phyloP scores from a whole-genome alignment of 2,329 filamentous ascomycete species.

The Aspergillus arachidicola region DNA sequence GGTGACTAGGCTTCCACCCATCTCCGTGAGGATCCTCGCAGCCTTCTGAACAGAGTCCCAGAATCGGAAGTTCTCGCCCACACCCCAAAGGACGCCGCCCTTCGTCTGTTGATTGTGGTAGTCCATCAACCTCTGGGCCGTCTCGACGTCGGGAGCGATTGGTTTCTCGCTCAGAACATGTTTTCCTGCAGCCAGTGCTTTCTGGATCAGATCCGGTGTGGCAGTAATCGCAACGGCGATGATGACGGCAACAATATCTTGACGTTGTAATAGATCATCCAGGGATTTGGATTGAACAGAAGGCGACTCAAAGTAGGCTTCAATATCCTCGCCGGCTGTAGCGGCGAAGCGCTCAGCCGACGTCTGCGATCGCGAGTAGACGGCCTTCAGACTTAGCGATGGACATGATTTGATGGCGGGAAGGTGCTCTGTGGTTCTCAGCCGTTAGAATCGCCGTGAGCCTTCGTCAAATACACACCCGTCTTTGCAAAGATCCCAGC shows the following conservation, averaged over 20 bases:
- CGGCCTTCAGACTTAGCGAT: not conserved
- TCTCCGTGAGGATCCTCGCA: not conserved
- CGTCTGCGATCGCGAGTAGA: constrained; percentile 2
- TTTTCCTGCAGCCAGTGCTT: constrained; percentile 36
- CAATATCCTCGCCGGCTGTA: not conserved
- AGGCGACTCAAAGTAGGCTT: not conserved
- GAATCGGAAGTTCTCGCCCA: constrained; percentile 12
- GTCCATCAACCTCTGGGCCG: not conserved
- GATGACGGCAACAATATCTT: not conserved
- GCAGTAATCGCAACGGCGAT: constrained; percentile 2
- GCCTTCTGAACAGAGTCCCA: not conserved
- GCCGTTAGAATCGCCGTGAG: not conserved
- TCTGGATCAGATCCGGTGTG: not conserved
- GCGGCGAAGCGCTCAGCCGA: not conserved
- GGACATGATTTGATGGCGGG: not conserved
- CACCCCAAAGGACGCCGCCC: not conserved
- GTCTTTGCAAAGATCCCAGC: not conserved
- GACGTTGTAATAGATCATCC: not conserved
- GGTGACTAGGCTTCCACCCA: not conserved
- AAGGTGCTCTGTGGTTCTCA: not conserved
- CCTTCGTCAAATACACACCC: not conserved
- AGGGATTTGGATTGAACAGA: not conserved
- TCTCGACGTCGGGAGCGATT: constrained; percentile 46
- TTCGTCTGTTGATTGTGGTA: not conserved
- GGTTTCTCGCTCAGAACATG: constrained; percentile 60